Evolutionary conservation across 805 yeast genomes (phyloP).

Genomic region (Sungouiozyma intestinalis): DNA sequence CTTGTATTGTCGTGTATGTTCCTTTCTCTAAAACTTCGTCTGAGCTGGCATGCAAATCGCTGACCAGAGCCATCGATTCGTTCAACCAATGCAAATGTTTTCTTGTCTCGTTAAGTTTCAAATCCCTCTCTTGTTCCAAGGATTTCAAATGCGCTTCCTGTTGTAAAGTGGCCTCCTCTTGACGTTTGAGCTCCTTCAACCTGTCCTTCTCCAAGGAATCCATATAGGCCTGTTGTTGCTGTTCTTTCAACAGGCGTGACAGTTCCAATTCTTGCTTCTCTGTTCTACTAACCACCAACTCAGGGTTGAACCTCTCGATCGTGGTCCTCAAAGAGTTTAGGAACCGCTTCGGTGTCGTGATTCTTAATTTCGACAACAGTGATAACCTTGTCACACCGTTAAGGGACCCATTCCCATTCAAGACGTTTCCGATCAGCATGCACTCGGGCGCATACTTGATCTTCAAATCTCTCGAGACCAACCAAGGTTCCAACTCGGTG

Average conservation of each 20-base stretch:
- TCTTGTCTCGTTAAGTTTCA: constrained; percentile 11
- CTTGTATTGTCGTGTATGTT: constrained; percentile 20
- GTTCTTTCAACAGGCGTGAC: constrained; percentile 47
- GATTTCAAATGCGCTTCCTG: background rate
- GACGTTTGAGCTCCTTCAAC: constrained; percentile 39
- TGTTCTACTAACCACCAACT: constrained; percentile 44
- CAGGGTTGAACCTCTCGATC: constrained; percentile 49
- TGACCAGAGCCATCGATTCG: constrained; percentile 8
- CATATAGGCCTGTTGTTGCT: constrained; percentile 60
- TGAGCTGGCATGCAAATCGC: background rate
- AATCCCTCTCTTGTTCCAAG: constrained; percentile 6
- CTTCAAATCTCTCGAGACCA: constrained; percentile 47
- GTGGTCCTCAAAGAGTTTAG: constrained; percentile 32
- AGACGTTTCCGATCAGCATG: constrained; percentile 44
- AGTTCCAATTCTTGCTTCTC: constrained; percentile 51
- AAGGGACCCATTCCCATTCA: constrained; percentile 29
- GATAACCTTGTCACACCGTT: constrained; percentile 16
- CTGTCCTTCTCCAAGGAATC: constrained; percentile 49
- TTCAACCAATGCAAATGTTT: constrained; percentile 17
- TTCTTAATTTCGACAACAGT: constrained; percentile 23
- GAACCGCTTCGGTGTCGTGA: constrained; percentile 25
- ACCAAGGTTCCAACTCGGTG: constrained; percentile 53
- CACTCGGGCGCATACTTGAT: constrained; percentile 47
- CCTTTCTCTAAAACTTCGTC: background rate
- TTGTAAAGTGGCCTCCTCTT: constrained; percentile 11